A percentile compares a stretch with the other conserved stretches of the same genome.
phyloP scores from a whole-genome alignment of 768 basidiomycete species.

The Sarcodon aspratus region DNA sequence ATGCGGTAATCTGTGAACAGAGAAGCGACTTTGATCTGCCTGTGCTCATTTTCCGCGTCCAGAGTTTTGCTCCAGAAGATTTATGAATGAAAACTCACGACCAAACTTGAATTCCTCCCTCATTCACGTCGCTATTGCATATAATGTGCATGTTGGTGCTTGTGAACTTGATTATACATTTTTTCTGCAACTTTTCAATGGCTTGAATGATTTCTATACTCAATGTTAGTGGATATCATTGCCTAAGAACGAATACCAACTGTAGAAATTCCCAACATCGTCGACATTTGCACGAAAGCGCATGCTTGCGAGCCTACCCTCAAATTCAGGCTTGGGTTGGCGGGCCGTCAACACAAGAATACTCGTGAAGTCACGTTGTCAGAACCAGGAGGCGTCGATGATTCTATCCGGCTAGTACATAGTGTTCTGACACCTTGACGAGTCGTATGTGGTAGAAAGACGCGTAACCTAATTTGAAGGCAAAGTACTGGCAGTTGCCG shows the following conservation, averaged over 20 bases:
- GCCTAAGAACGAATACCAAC: constrained; percentile 4
- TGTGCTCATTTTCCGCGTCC: constrained; percentile 11
- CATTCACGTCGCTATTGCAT: constrained; percentile 69
- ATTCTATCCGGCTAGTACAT: too few species aligned
- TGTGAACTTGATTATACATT: constrained; percentile 72
- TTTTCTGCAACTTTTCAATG: constrained; percentile 76
- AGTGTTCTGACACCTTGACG: too few species aligned
- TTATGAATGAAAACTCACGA: constrained; percentile 34
- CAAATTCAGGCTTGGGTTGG: too few species aligned
- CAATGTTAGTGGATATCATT: neutral
- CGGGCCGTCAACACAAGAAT: too few species aligned
- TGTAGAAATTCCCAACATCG: constrained; percentile 39
- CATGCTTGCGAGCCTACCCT: constrained; percentile 22
- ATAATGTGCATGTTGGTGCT: constrained; percentile 71
- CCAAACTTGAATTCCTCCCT: constrained; percentile 87
- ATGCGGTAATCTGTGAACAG: constrained; percentile 73
- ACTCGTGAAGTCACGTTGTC: too few species aligned
- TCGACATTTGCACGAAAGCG: constrained; percentile 52
- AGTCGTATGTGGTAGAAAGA: too few species aligned
- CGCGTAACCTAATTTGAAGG: too few species aligned
- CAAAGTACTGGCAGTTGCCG: too few species aligned
- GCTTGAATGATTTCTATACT: constrained; percentile 66
- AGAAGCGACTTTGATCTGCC: constrained; percentile 54
- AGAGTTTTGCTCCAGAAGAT: constrained; percentile 9
- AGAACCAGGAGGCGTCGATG: too few species aligned